These are phyloP conservation scores for Fusarium lyarnte DNA, from an alignment of 2,329 filamentous ascomycete genomes.

Conservation along the genomic window DNA sequence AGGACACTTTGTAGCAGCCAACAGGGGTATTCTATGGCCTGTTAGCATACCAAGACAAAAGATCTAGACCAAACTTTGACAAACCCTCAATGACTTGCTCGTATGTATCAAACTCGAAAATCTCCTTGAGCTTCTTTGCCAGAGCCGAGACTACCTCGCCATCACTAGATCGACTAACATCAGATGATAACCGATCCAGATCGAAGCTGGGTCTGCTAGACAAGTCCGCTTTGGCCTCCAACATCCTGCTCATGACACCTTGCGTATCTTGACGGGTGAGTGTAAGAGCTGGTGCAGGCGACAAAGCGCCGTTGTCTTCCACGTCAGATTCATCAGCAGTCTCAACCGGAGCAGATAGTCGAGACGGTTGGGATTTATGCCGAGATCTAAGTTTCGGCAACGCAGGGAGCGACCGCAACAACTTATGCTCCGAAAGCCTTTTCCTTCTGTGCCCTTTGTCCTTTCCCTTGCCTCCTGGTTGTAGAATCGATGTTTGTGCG, in stretches of 20 bases:
- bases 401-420: conserved; percentile 72
- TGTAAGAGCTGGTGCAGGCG: conserved; percentile 38
- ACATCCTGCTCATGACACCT: conserved; percentile 78
- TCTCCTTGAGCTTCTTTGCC: conserved; percentile 78
- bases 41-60: conserved; percentile 23
- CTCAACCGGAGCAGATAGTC: conserved; percentile 50
- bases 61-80: conserved; percentile 1
- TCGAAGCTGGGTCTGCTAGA: conserved; percentile 67
- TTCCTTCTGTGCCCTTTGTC: conserved; percentile 60
- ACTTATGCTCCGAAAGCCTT: conserved; percentile 71
- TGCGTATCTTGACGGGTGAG: conserved; percentile 47
- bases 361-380: conserved; percentile 55
- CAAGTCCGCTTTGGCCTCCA: conserved; percentile 75
- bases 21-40: conserved; percentile 80
- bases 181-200: conserved; percentile 57
- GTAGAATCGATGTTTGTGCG: conserved; percentile 55
- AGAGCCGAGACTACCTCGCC: conserved; percentile 65
- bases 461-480: conserved; percentile 46
- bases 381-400: conserved; percentile 59
- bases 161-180: conserved; percentile 48
- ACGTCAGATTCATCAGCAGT: conserved; percentile 46
- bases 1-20: conserved; percentile 92
- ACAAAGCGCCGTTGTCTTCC: conserved; percentile 38
- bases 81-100: conserved; percentile 85
- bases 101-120: conserved; percentile 82